Percentiles rank a stretch among this genome's conserved stretches.
These are phyloP conservation scores for Saccharomycopsis malanga DNA, from an alignment of 805 yeast genomes.

Conservation along the genomic window DNA sequence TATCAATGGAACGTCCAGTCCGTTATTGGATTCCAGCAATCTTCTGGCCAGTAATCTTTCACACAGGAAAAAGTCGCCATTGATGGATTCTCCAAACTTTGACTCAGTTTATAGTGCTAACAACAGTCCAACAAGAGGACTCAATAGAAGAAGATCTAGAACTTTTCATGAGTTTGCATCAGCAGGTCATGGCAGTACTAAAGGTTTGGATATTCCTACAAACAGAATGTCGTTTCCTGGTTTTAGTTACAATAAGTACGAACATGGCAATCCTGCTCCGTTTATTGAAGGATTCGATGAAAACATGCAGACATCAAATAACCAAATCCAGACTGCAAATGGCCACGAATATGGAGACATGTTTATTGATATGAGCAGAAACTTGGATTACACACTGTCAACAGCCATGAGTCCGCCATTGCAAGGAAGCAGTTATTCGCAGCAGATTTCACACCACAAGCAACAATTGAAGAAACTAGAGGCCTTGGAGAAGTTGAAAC, in stretches of 20 bases:
- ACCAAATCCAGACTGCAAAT: background rate
- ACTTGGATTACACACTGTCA: background rate
- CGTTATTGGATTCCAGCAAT: background rate
- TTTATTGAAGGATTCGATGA: constrained; percentile 13
- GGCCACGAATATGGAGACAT: background rate
- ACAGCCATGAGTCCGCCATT: background rate
- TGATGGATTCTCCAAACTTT: too few species aligned
- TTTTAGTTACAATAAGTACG: background rate
- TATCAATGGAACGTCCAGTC: background rate
- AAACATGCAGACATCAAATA: background rate
- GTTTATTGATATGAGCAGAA: background rate
- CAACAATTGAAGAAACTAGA: constrained; percentile 13
- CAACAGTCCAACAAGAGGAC: background rate
- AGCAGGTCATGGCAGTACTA: background rate
- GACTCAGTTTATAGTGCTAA: background rate
- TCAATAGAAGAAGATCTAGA: background rate
- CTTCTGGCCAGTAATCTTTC: background rate
- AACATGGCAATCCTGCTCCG: background rate
- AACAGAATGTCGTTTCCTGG: constrained; percentile 8
- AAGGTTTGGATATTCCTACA: background rate
- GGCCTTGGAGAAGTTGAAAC: constrained; percentile 16
- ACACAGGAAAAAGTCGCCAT: too few species aligned
- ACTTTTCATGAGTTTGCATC: background rate
- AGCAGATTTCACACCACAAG: constrained; percentile 4
- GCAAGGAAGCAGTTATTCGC: background rate